phyloP scores from a whole-genome alignment of 129 eudicot genomes.

The Pittosporum tobira region DNA sequence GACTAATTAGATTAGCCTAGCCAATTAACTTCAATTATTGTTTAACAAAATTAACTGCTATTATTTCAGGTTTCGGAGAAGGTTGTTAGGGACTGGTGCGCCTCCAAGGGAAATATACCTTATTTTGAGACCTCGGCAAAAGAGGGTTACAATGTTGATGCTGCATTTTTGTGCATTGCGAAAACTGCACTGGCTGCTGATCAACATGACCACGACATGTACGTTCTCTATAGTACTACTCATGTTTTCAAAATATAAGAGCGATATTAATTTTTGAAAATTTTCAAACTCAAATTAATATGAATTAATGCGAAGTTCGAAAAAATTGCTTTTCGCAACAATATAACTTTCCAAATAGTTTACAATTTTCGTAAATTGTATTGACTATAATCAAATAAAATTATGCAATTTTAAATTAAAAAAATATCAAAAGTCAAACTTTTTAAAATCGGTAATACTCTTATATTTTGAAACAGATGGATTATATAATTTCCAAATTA shows the following conservation, averaged over 20 bases:
- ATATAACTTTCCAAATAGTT: background rate
- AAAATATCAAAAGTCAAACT: too few relatives aligned
- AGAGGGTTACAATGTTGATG: conserved; percentile 71
- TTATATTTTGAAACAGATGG: too few relatives aligned
- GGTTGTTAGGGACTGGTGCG: conserved; percentile 84
- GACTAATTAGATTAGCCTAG: too few relatives aligned
- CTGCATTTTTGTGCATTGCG: conserved; percentile 56
- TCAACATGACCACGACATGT: conserved; percentile 44
- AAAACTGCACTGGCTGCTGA: conserved; percentile 53
- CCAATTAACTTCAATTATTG: too few relatives aligned
- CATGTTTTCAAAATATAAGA: too few relatives aligned
- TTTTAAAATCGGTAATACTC: too few relatives aligned
- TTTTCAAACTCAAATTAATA: conserved; percentile 13
- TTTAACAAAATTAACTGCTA: too few relatives aligned
- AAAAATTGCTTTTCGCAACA: background rate
- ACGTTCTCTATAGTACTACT: too few relatives aligned
- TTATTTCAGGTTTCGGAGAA: conserved; percentile 79
- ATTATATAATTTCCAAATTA: background rate
- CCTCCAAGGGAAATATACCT: conserved; percentile 62
- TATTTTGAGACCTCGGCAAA: conserved; percentile 90
- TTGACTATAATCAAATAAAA: too few relatives aligned
- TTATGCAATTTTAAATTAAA: too few relatives aligned
- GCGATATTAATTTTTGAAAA: too few relatives aligned
- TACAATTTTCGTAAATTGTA: background rate
- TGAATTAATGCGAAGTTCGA: too few relatives aligned